These are phyloP conservation scores for Sesbania bispinosa DNA, from an alignment of 306 rosid genomes.

Conservation along the genomic window DNA sequence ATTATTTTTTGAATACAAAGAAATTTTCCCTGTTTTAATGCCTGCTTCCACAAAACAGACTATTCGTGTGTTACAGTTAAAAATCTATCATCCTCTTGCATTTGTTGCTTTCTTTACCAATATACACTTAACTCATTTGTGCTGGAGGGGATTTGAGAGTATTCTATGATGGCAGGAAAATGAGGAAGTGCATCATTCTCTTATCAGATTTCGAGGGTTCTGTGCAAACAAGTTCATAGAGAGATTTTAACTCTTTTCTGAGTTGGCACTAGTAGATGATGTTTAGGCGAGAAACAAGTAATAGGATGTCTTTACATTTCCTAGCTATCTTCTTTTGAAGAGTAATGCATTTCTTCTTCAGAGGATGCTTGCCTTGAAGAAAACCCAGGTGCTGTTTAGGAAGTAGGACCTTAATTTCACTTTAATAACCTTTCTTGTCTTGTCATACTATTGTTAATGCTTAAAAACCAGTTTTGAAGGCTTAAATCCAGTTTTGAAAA, in stretches of 20 bases:
- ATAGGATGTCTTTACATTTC: background rate
- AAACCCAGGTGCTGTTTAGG: slow-evolving; percentile 53
- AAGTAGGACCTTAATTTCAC: slow-evolving; percentile 5
- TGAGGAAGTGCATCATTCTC: slow-evolving; percentile 42
- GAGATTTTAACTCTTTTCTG: background rate
- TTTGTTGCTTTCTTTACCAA: background rate
- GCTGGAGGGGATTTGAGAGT: slow-evolving; percentile 95
- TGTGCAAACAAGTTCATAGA: background rate
- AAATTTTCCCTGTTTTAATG: background rate
- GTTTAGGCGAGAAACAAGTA: background rate
- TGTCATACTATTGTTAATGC: too few species aligned
- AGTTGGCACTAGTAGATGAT: background rate
- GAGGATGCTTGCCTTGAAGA: slow-evolving; percentile 90
- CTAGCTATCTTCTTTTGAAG: background rate
- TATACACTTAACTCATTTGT: slow-evolving; percentile 32
- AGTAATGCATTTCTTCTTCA: slow-evolving; percentile 34
- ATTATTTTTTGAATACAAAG: background rate
- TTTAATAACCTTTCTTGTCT: too few species aligned
- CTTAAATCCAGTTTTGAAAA: too few species aligned
- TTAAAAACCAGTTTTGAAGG: too few species aligned
- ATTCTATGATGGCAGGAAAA: slow-evolving; percentile 72
- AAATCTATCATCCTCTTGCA: background rate
- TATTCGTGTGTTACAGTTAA: background rate
- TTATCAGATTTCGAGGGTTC: background rate
- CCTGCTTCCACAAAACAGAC: background rate